Conservation (phyloP, 2,329 filamentous ascomycete genomes). For the Sporothrix variecibatus region DNA sequence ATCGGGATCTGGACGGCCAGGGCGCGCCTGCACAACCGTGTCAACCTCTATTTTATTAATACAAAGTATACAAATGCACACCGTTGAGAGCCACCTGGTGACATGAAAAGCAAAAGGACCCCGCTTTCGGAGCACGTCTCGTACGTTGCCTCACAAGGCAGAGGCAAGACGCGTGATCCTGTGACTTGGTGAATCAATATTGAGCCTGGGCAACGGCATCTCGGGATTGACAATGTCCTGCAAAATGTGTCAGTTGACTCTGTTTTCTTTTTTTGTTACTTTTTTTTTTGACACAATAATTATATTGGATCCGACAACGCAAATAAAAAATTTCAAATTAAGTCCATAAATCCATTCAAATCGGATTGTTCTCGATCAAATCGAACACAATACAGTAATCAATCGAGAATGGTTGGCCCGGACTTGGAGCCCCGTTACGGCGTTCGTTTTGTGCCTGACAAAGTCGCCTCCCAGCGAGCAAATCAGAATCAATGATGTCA, state of each 20-base stretch:
- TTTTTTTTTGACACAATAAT: not conserved
- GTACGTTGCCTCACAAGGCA: not conserved
- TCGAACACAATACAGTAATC: not conserved
- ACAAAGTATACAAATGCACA: not conserved
- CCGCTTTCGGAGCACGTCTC: slow-evolving; percentile 1
- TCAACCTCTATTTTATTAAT: not conserved
- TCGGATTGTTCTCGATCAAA: not conserved
- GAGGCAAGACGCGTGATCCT: slow-evolving; percentile 10
- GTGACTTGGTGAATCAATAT: not conserved
- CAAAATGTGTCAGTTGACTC: not conserved
- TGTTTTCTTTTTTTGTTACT: not conserved
- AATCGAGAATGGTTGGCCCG: not conserved
- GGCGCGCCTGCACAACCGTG: not conserved
- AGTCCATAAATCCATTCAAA: not conserved
- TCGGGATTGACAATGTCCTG: not conserved
- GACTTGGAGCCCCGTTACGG: not conserved
- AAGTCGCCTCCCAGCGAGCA: not conserved
- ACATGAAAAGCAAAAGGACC: not conserved
- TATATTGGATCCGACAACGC: not conserved
- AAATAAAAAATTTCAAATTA: not conserved
- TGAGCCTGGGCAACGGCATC: not conserved
- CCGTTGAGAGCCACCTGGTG: not conserved
- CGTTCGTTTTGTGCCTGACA: not conserved
- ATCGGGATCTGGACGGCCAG: slow-evolving; percentile 1
- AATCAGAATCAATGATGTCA: slow-evolving; percentile 1